A percentile compares a stretch with the other conserved stretches of the same genome.
phyloP scores from a whole-genome alignment of 2,329 filamentous ascomycete species.

The Cercospora berteroae region DNA sequence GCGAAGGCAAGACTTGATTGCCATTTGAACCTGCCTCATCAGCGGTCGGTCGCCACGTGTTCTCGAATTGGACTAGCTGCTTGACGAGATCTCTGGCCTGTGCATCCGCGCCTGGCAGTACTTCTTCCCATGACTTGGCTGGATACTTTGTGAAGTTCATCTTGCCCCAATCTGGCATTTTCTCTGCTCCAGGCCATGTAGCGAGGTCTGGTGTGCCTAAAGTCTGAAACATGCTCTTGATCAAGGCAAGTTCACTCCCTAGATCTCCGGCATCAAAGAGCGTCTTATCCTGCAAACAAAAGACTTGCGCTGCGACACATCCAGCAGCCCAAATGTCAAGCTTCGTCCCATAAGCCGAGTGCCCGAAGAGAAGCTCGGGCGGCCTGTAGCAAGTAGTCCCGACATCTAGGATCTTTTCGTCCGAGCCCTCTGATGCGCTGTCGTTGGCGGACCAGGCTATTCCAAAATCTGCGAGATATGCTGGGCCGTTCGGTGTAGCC shows the following conservation, averaged over 20 bases:
- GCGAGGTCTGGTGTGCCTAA: slow-evolving; percentile 79
- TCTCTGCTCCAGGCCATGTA: slow-evolving; percentile 74
- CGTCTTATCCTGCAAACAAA: slow-evolving; percentile 55
- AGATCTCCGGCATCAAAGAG: slow-evolving; percentile 87
- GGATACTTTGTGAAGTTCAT: slow-evolving; percentile 76
- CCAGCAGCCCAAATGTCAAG: slow-evolving; percentile 91
- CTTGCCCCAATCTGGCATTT: slow-evolving; percentile 83
- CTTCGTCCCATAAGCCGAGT: slow-evolving; percentile 65
- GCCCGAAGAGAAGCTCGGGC: slow-evolving; percentile 85
- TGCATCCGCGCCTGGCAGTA: slow-evolving; percentile 62
- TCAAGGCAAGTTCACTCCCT: slow-evolving; percentile 86
- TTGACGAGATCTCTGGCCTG: slow-evolving; percentile 65
- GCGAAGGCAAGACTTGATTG: background rate
- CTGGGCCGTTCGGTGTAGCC: slow-evolving; percentile 57
- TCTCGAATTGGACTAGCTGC: slow-evolving; percentile 70
- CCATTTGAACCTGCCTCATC: slow-evolving; percentile 48
- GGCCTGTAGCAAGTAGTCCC: slow-evolving; percentile 89
- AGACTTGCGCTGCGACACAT: slow-evolving; percentile 75
- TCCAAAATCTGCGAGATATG: slow-evolving; percentile 85
- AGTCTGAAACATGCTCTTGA: slow-evolving; percentile 88
- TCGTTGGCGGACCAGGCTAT: slow-evolving; percentile 74
- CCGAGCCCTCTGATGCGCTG: slow-evolving; percentile 58
- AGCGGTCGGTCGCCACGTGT: slow-evolving; percentile 64
- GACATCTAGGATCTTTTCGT: slow-evolving; percentile 82
- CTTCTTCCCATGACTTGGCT: slow-evolving; percentile 62